phyloP scores from a whole-genome alignment of 164 flowering plant species.

The Tetracentron sinense region DNA sequence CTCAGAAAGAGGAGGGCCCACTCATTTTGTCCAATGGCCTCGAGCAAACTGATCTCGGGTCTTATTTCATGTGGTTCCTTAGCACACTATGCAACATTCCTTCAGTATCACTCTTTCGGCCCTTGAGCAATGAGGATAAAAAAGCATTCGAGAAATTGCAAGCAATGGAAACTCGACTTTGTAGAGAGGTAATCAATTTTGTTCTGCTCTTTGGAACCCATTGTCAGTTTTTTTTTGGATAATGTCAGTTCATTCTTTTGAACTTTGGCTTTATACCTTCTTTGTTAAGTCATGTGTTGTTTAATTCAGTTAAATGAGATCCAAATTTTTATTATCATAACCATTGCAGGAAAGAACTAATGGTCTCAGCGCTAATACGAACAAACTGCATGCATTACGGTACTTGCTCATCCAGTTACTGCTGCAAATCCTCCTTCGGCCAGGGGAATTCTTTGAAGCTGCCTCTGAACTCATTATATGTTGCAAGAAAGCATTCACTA shows the following conservation, averaged over 20 bases:
- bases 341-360: constrained; percentile 61
- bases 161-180: constrained; percentile 61
- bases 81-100: constrained; percentile 78
- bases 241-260: not conserved
- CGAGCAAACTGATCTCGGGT: constrained; percentile 75
- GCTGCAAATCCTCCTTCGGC: constrained; percentile 80
- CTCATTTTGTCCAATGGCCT: constrained; percentile 28
- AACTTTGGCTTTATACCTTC: not conserved
- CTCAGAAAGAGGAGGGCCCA: constrained; percentile 66
- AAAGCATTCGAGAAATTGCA: constrained; percentile 64
- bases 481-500: constrained; percentile 62
- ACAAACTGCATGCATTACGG: constrained; percentile 67
- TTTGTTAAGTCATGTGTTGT: constrained; percentile 6
- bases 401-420: constrained; percentile 82
- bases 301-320: constrained; percentile 2
- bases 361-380: constrained; percentile 39
- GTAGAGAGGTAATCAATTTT: constrained; percentile 54
- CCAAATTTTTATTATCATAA: not conserved
- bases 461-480: constrained; percentile 78
- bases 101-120: constrained; percentile 78
- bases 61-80: constrained; percentile 76
- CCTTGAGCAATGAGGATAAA: constrained; percentile 70
- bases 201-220: not conserved
- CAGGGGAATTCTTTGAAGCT: constrained; percentile 77
- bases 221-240: too few species aligned